Conservation (phyloP, 2,329 filamentous ascomycete species). For the Penicillium griseofulvum region DNA sequence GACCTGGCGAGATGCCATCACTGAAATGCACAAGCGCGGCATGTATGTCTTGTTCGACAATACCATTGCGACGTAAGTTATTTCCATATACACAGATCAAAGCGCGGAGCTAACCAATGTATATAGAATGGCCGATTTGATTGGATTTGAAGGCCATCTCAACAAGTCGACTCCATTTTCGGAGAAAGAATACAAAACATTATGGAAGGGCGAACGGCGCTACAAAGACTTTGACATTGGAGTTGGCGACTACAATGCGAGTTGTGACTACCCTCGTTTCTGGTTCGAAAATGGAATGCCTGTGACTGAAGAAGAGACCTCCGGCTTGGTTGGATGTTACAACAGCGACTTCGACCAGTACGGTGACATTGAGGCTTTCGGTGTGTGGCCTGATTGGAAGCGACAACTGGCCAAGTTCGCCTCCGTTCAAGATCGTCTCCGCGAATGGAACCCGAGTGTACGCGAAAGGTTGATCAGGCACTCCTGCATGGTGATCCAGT, state of each 20-base stretch:
- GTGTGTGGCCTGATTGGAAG: slow-evolving; percentile 61
- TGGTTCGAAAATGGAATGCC: slow-evolving; percentile 58
- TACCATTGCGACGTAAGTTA: slow-evolving; percentile 59
- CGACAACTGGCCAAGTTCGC: slow-evolving; percentile 65
- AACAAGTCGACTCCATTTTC: slow-evolving; percentile 58
- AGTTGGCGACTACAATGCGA: slow-evolving; percentile 51
- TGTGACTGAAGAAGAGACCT: slow-evolving; percentile 48
- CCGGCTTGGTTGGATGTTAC: slow-evolving; percentile 55
- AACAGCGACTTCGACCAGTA: slow-evolving; percentile 65
- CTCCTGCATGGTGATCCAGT: slow-evolving; percentile 61
- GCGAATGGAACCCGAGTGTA: slow-evolving; percentile 61
- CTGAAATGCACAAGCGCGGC: slow-evolving; percentile 58
- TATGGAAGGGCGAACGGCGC: slow-evolving; percentile 54
- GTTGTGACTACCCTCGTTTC: slow-evolving; percentile 60
- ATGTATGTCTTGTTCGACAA: slow-evolving; percentile 68
- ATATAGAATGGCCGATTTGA: slow-evolving; percentile 54
- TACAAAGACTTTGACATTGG: slow-evolving; percentile 59
- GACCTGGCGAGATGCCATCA: slow-evolving; percentile 56
- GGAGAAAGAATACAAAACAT: slow-evolving; percentile 55
- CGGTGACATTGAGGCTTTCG: slow-evolving; percentile 63
- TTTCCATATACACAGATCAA: too few species aligned
- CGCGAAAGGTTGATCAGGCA: slow-evolving; percentile 59
- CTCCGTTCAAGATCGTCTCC: slow-evolving; percentile 64
- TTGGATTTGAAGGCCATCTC: slow-evolving; percentile 61
- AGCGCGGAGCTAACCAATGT: not conserved